Evolutionary conservation across 163 green algal genomes (phyloP).

Genomic region (Scenedesmus sp.): DNA sequence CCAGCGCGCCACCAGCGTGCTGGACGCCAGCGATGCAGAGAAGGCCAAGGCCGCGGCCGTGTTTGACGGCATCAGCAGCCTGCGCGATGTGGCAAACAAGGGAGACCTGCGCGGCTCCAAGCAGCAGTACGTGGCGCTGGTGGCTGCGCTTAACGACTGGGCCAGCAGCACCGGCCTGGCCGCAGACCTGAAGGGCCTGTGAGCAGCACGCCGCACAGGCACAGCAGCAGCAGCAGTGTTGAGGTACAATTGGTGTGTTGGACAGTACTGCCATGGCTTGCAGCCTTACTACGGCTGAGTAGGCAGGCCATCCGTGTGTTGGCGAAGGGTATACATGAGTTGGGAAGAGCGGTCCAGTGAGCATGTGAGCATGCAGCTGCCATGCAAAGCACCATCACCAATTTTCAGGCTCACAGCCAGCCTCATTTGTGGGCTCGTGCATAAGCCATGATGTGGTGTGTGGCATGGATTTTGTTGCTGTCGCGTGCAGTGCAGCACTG

Average conservation of each 20-base stretch:
- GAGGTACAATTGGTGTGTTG: too few relatives aligned
- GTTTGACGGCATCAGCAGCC: conserved; percentile 44
- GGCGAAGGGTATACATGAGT: too few relatives aligned
- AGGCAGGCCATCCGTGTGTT: too few relatives aligned
- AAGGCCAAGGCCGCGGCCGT: conserved; percentile 36
- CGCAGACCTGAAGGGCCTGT: conserved; percentile 50
- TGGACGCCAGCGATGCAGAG: conserved; percentile 43
- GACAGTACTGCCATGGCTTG: too few relatives aligned
- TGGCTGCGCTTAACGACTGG: conserved; percentile 52
- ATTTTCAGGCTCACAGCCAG: too few relatives aligned
- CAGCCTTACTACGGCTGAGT: too few relatives aligned
- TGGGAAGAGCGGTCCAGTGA: background rate
- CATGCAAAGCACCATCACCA: too few relatives aligned
- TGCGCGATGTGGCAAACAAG: conserved; percentile 34
- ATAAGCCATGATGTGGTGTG: too few relatives aligned
- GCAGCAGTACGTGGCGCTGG: conserved; percentile 53
- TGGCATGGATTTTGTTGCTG: too few relatives aligned
- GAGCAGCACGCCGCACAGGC: background rate
- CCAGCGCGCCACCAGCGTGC: conserved; percentile 30
- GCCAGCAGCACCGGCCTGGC: conserved; percentile 40
- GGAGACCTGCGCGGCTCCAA: conserved; percentile 53
- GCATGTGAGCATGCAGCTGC: background rate
- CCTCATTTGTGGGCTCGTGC: too few relatives aligned
- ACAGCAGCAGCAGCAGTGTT: conserved; percentile 1
- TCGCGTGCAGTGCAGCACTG: too few relatives aligned